Conservation (phyloP, 2,329 filamentous ascomycete species). For the Teratosphaeria epicoccoides region DNA sequence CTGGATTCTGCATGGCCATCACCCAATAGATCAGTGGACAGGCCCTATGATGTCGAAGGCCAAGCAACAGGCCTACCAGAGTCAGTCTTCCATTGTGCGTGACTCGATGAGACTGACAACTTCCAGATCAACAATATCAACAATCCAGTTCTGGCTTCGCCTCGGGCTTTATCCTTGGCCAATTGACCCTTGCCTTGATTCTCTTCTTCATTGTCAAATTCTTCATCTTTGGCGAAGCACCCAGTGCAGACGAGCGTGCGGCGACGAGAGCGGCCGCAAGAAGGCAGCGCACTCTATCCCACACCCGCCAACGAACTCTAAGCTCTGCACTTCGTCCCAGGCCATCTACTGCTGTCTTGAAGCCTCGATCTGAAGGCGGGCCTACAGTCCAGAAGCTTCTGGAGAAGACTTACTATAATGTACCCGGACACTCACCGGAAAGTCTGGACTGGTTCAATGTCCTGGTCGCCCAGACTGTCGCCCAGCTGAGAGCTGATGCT, state of each 20-base stretch:
- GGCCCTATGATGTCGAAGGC: slow-evolving; percentile 23
- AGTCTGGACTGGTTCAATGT: slow-evolving; percentile 99
- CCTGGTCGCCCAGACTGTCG: slow-evolving; percentile 88
- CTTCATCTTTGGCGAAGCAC: slow-evolving; percentile 96
- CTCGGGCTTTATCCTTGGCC: slow-evolving; percentile 83
- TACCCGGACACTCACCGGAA: slow-evolving; percentile 89
- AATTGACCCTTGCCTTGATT: slow-evolving; percentile 82
- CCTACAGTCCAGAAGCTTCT: slow-evolving; percentile 90
- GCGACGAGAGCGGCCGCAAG: slow-evolving; percentile 64
- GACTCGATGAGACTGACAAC: not conserved
- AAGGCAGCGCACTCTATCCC: slow-evolving; percentile 60
- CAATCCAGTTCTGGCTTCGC: slow-evolving; percentile 49
- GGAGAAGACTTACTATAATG: slow-evolving; percentile 95
- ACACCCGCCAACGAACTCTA: slow-evolving; percentile 38
- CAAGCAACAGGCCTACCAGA: slow-evolving; percentile 23
- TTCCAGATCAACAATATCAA: slow-evolving; percentile 7
- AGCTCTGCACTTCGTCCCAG: slow-evolving; percentile 25
- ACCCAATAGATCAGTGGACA: not conserved
- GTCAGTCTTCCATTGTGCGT: slow-evolving; percentile 6
- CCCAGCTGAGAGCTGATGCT: slow-evolving; percentile 85
- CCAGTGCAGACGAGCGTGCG: slow-evolving; percentile 70
- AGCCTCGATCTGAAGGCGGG: slow-evolving; percentile 20
- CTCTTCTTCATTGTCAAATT: slow-evolving; percentile 97
- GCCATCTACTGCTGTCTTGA: slow-evolving; percentile 19
- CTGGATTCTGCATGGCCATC: not conserved